Base-by-base conservation (phyloP, 1,139 yeast species). In the Diutina siamensis region DNA sequence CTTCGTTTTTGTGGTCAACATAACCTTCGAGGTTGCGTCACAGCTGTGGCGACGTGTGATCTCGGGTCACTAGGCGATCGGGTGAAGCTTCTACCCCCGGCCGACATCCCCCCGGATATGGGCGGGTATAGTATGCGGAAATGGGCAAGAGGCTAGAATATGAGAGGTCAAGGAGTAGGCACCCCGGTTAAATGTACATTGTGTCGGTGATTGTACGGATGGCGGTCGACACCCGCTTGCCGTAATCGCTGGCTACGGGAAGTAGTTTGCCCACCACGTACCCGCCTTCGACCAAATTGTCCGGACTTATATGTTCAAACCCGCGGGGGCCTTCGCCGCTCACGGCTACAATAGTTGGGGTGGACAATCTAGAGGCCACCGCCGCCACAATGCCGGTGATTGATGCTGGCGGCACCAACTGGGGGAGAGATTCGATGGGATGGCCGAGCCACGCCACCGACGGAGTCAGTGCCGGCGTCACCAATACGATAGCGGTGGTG, bases 251-350 rank as follows among this genome's bases (percentile, higher is more conserved):
- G 7, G 19, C 20, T 3, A 22, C 9, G 21, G 32, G 32, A 4
- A 38, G 5, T 9, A 38, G 3, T 10, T 3, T 2, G 3, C 17
- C 21, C 2, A 38, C n/a, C 3, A 21, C n/a, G 32, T 38, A 25
- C 10, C 42, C 28, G 2, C 13, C 31, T 9, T 38, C 32, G 10
- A 38, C 42, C 20, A 38, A 5, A 2, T 18, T 20, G 10, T 38
- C 42, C 10, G 42, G 42, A 15, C 12, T 17, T 4, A 38, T 25
- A 5, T 27, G 42, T 17, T 41, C 44, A 15, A 17, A 31, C 12
- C 36, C 44, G 5, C 35, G 36, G n/a, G 18, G 35, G 18, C 44
- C 44, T 18, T 41, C 44, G n/a, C 36, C 44, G 7, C 8, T 20
- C 13, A 41, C 31, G 10, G 31, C 44, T 5, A 41, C 17, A 8